Evolutionary conservation across 805 yeast species (phyloP).

Genomic region (Zygoascus ofunaensis): DNA sequence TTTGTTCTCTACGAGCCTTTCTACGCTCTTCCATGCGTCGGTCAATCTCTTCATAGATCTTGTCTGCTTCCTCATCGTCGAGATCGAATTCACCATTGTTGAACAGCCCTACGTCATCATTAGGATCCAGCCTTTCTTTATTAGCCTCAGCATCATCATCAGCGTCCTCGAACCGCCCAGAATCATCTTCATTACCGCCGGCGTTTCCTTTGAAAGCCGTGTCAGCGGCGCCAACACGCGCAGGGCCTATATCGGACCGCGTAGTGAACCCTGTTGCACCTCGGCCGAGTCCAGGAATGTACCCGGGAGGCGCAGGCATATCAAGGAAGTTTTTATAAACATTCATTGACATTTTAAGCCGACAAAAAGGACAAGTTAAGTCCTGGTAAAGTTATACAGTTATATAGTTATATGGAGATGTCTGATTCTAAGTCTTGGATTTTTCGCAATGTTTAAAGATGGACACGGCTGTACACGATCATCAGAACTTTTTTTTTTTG

Average conservation of each 20-base stretch:
- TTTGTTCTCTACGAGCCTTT: conserved; percentile 21
- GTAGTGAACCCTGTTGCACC: conserved; percentile 94
- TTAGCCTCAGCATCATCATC: conserved; percentile 23
- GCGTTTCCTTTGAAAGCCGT: conserved; percentile 24
- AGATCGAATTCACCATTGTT: conserved; percentile 29
- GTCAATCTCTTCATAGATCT: conserved; percentile 60
- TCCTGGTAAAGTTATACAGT: too few species aligned
- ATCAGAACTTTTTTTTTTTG: too few species aligned
- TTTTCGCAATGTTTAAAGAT: too few species aligned
- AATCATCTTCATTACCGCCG: conserved; percentile 12
- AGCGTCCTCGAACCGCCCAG: conserved; percentile 7
- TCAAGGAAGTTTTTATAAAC: conserved; percentile 46
- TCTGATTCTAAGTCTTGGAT: too few species aligned
- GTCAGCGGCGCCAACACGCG: conserved; percentile 32
- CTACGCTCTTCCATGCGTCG: conserved; percentile 31
- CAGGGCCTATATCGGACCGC: conserved; percentile 61
- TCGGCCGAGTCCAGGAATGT: conserved; percentile 86
- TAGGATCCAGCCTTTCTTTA: conserved; percentile 25
- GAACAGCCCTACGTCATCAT: conserved; percentile 30
- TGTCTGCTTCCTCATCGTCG: conserved; percentile 74
- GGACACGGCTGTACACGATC: too few species aligned
- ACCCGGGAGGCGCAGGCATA: conserved; percentile 82
- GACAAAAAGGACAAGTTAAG: too few species aligned
- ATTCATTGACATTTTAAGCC: background rate
- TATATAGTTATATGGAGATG: too few species aligned